A percentile compares a stretch with the other conserved stretches of the same genome.
phyloP scores from a whole-genome alignment of 2,329 filamentous ascomycete species.

The Fusarium nisikadoi region DNA sequence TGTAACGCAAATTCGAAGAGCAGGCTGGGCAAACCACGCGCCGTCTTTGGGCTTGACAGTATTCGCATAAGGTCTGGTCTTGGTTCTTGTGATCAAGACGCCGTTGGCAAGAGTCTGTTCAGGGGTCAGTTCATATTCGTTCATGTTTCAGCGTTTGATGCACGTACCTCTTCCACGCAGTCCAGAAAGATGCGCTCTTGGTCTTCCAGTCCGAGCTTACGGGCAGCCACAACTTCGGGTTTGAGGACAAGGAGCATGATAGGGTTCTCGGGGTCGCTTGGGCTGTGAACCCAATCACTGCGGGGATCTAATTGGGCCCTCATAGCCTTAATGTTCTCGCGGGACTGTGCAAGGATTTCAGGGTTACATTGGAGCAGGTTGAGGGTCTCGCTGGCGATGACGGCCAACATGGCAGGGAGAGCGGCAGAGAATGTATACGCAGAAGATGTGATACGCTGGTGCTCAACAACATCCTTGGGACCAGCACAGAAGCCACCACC shows the following conservation, averaged over 20 bases:
- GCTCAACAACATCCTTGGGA: slow-evolving; percentile 89
- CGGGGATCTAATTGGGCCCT: slow-evolving; percentile 88
- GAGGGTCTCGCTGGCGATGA: slow-evolving; percentile 94
- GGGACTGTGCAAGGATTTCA: slow-evolving; percentile 79
- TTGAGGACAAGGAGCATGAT: slow-evolving; percentile 87
- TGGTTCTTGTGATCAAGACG: slow-evolving; percentile 88
- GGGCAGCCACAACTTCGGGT: slow-evolving; percentile 78
- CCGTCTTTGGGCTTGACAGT: slow-evolving; percentile 75
- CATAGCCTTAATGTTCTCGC: slow-evolving; percentile 89
- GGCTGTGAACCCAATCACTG: slow-evolving; percentile 91
- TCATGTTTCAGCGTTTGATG: neutral
- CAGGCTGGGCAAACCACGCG: slow-evolving; percentile 77
- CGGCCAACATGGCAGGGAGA: slow-evolving; percentile 90
- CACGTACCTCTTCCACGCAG: slow-evolving; percentile 92
- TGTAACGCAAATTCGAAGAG: slow-evolving; percentile 91
- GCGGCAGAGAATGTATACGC: slow-evolving; percentile 97
- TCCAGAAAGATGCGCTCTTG: slow-evolving; percentile 89
- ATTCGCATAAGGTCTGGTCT: slow-evolving; percentile 75
- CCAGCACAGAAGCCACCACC: slow-evolving; percentile 97
- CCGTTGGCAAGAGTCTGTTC: slow-evolving; percentile 82
- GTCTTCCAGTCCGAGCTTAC: slow-evolving; percentile 75
- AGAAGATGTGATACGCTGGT: slow-evolving; percentile 91
- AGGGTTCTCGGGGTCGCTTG: slow-evolving; percentile 85
- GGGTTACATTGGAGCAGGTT: slow-evolving; percentile 87
- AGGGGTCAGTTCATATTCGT: slow-evolving; percentile 22